Conservation (phyloP, 164 flowering plant species). For the Berberis thunbergii region DNA sequence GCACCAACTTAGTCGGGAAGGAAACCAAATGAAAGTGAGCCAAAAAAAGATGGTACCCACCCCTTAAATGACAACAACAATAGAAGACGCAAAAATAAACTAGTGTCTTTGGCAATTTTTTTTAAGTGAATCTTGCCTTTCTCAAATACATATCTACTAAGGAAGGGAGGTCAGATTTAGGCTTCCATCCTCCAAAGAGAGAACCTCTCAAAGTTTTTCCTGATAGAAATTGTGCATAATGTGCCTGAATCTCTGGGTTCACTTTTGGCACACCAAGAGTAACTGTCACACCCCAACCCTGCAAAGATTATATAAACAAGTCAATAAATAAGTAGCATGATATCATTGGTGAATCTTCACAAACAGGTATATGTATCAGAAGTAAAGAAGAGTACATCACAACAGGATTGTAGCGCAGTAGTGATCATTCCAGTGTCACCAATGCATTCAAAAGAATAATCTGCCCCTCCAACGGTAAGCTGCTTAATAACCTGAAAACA, state of each 20-base stretch:
- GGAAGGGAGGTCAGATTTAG: constrained; percentile 79
- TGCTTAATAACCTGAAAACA: constrained; percentile 68
- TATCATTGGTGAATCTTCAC: background rate
- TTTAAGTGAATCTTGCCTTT: constrained; percentile 33
- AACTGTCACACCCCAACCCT: constrained; percentile 97
- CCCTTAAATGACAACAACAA: background rate
- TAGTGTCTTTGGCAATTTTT: background rate
- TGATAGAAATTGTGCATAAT: constrained; percentile 58
- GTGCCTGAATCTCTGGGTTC: constrained; percentile 75
- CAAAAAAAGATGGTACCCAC: background rate
- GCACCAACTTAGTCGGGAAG: too few relatives aligned
- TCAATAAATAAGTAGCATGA: background rate
- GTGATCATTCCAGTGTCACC: constrained; percentile 76
- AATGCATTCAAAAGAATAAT: constrained; percentile 85
- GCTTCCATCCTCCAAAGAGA: constrained; percentile 90
- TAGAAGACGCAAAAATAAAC: background rate
- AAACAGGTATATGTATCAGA: background rate
- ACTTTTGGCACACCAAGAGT: constrained; percentile 94
- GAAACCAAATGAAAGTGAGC: too few relatives aligned
- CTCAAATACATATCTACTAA: constrained; percentile 69
- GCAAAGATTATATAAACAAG: background rate
- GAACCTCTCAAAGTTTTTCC: constrained; percentile 87
- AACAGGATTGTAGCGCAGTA: constrained; percentile 87
- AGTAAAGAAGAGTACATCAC: constrained; percentile 42
- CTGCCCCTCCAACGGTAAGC: constrained; percentile 86